These are phyloP conservation scores for Spathaspora boniae DNA, from an alignment of 805 yeast genomes.

Conservation along the genomic window DNA sequence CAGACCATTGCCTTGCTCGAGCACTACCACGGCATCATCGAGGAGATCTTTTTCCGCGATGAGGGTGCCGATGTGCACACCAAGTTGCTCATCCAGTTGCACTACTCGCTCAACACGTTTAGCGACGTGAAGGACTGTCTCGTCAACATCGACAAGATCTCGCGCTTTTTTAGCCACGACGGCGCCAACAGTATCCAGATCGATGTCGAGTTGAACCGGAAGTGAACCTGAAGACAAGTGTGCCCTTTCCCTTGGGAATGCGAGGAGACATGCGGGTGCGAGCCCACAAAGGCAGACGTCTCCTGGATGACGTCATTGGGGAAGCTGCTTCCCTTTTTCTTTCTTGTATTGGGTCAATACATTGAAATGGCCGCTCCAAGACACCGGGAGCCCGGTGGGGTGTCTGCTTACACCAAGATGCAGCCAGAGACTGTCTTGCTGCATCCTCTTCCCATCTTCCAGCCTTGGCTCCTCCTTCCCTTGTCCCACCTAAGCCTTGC, in stretches of 20 bases:
- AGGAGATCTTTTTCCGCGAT: constrained; percentile 2
- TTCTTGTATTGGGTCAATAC: too few species aligned
- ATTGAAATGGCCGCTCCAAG: too few species aligned
- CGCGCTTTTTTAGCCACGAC: constrained; percentile 5
- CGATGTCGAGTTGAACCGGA: constrained; percentile 7
- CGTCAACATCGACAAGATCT: constrained; percentile 7
- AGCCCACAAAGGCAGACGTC: too few species aligned
- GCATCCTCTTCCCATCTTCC: too few species aligned
- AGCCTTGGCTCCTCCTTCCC: background rate
- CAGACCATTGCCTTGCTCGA: constrained; percentile 3
- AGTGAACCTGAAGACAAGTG: background rate
- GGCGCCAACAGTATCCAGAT: constrained; percentile 5
- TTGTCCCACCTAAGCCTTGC: background rate
- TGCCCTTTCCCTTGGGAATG: too few species aligned
- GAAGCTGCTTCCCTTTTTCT: too few species aligned
- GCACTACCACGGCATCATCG: constrained; percentile 2
- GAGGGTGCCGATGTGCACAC: background rate
- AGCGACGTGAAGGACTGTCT: constrained; percentile 11
- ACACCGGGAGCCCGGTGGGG: too few species aligned
- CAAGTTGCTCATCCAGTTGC: constrained; percentile 7
- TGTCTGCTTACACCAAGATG: too few species aligned
- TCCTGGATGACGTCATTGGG: too few species aligned
- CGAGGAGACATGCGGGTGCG: too few species aligned
- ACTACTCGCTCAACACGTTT: constrained; percentile 10
- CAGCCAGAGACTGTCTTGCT: too few species aligned